Evolutionary conservation across 495 filamentous ascomycete species (phyloP), one percentile per base, ranked within the genome.

Genomic region (Astrocystis sublimbata): DNA sequence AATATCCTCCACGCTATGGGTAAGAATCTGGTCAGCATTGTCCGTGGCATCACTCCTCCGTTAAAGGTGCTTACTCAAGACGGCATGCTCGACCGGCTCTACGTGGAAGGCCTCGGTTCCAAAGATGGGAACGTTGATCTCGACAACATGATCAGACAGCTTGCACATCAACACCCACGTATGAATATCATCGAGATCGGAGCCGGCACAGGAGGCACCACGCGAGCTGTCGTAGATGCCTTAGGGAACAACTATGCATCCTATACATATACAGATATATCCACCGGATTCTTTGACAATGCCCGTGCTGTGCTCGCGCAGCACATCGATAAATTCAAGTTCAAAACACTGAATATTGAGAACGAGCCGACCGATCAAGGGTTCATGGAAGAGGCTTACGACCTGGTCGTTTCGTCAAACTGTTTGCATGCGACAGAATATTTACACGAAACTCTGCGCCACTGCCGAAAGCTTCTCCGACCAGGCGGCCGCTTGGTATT

Each of bases 401-500:
- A 87, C 52, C 8, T 86, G 31, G 68, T 87, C 5, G 57, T 81
- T 23, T 75, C 77, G 6, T 70, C 71, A 1, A 71, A 74, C 31
- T 76, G 75, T 10, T 58, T 86, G 5, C 83, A 87, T 63, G 81
- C 81, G 1, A 86, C 82, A 0, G 52, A 38, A 7, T 51, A 61
- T 6, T 56, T 84, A 0, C 42, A 73, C 1, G 61, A 72, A 7
- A 82, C 75, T 3, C 33, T 87, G 35, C 26, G 23, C 0, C 76
- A 85, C 66, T 62, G 74, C 2, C 71, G 75, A 4, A 51, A 64
- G 15, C 68, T 87, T 0, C 60, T 88, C 13, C 81, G 80, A 46
- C 83, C 84, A 19, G 84, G 83, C 19, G 85, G 85, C 1, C 75
- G 75, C 52, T 49, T 86, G 7, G n/a, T 86, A 1, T 15, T 84